Base-by-base conservation (phyloP, 148 eudicot genomes). In the Persicaria maculosa region DNA sequence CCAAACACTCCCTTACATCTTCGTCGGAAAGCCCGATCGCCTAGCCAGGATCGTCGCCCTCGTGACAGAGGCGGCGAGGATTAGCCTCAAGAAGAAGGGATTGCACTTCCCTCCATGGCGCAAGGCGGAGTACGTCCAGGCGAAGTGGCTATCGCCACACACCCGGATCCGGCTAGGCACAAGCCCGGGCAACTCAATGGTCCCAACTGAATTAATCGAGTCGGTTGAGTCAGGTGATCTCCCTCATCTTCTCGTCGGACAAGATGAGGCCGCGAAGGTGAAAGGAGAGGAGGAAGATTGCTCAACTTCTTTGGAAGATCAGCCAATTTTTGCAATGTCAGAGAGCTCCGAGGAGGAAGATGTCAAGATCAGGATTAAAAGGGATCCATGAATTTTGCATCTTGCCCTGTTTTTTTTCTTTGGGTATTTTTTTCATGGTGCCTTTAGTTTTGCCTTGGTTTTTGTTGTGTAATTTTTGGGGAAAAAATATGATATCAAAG, bases 31-130 rank as follows among this genome's bases (percentile, higher is more conserved):
- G 85, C 44, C 88, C 0, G 96, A 90, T 47, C 96, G 93, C 17
- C 85, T 95, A 4, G 77, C 84, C 72, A 84, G 83, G 73, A 88
- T 95, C 46, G 74, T 92, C 19, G 25, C 80, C 53, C 25, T 92
- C 0, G 86, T 90, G 3, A 85, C 92, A 0, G 93, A 95, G 54
- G 96, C 98, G 0, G 92, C 97, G 0, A 88, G 80, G 70, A 91
- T 83, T 76, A 92, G 97, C 84, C 76, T 95, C 75, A 92, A 88
- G 93, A 95, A 90, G 86, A 90, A 87, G 68, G 97, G 98, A 1
- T 85, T 95, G 96, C 91, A 87, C 55, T 80, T 92, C 19, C 98
- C 98, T 2, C 98, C 98, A 10, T 95, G 98, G 98, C 83, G 98
- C 11, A 90, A 88, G 70, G 90, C 92, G 1, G 97, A 88, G 64